Evolutionary conservation across 2,329 filamentous ascomycete species (phyloP), one percentile per base, ranked within the genome.

Genomic region (Elsinoe batatas): DNA sequence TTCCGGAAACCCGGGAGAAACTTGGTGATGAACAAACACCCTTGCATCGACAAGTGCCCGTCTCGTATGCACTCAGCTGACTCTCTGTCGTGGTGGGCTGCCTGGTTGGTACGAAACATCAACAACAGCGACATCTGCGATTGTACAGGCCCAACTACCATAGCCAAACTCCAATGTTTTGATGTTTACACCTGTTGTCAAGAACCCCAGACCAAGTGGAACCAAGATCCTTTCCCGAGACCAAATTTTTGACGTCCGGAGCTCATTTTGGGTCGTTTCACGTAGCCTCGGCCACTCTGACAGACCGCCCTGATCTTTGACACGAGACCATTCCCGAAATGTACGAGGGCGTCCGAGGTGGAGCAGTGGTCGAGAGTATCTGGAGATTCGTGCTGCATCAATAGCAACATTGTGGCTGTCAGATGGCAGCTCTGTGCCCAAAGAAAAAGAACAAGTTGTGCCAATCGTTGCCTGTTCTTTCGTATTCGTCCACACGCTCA

Each of bases 11-110:
- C 47, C 47, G 47, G 47, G 47, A 51, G 32, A 32, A 50, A 51
- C n/a, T 13, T 37, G 15, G 13, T 37, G 33, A 32, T 15, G 37
- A 10, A 33, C 37, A 15, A 10, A 33, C 37, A 15, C 47, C 47
- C 30, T 35, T 35, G n/a, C 47, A n/a, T 35, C 47, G 26, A 50
- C 18, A 15, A 22, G 32, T 15, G 30, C 26, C 40, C 33, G 47
- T 51, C 47, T 51, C 35, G 47, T 38, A 51, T 51, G 33, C 47
- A 51, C 47, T 51, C 47, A 51, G 47, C 47, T 51, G 47, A 51
- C 33, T 26, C 13, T 38, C 32, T n/a, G n/a, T 30, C 26, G 35
- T 26, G 47, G 18, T 17, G 26, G 47, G 44, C 44, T 49, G 44
- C 44, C 26, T 18, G 30, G 12, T 20, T 51, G 20, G 6, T 33